Conservation (phyloP, 2,329 filamentous ascomycete species). For the Fusarium globosum region DNA sequence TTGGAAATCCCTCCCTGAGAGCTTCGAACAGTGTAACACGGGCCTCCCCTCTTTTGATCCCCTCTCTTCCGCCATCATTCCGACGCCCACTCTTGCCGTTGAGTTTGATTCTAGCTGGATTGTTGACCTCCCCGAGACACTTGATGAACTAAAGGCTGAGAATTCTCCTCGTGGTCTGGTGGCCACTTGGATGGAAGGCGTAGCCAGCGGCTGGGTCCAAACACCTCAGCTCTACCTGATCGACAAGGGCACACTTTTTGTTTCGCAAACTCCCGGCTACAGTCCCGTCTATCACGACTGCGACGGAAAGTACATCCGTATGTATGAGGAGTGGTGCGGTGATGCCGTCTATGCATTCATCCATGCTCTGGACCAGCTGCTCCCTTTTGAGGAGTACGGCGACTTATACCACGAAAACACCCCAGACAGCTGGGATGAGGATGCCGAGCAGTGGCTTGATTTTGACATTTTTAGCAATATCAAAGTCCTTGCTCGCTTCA, state of each 20-base stretch:
- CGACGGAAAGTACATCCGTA: not conserved
- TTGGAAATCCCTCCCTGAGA: not conserved
- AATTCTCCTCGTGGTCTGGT: not conserved
- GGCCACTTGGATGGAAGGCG: not conserved
- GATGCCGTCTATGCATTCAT: not conserved
- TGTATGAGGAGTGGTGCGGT: fast-evolving
- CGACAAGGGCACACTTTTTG: not conserved
- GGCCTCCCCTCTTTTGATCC: not conserved
- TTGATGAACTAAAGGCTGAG: not conserved
- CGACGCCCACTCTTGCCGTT: fast-evolving
- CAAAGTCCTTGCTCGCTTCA: fast-evolving
- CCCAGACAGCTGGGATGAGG: not conserved
- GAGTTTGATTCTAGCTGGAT: not conserved
- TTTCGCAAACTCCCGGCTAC: not conserved
- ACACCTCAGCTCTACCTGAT: not conserved
- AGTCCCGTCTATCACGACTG: fast-evolving
- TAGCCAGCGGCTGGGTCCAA: not conserved
- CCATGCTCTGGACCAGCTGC: not conserved
- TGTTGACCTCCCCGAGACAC: fast-evolving
- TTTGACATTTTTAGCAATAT: not conserved
- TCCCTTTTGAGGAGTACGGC: not conserved
- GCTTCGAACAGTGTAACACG: not conserved
- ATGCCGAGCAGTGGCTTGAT: not conserved
- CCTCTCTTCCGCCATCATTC: fast-evolving
- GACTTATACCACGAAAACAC: not conserved